Percentiles rank a stretch among this genome's conserved stretches.
Evolutionary conservation across 495 filamentous ascomycete species (phyloP).

Genomic region (Penicillium herquei): DNA sequence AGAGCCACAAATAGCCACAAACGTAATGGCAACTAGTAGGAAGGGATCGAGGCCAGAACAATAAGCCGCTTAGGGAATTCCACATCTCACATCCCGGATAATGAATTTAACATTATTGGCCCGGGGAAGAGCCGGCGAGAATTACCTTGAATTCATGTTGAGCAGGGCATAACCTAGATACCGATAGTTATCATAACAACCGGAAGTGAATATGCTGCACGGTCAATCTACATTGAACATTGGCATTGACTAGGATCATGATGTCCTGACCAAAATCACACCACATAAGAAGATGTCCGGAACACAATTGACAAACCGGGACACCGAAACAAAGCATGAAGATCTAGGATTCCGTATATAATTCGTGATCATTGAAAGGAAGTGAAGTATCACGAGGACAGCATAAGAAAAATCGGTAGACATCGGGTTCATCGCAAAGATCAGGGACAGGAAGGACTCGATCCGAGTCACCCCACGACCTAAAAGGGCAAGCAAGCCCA

Average conservation of each 20-base stretch:
- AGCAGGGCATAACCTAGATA: neutral
- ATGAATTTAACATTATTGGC: neutral
- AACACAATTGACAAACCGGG: neutral
- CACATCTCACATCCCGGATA: neutral
- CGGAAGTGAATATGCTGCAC: neutral
- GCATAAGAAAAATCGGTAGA: slow-evolving; percentile 3
- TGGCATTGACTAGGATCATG: too few relatives aligned
- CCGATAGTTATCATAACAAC: neutral
- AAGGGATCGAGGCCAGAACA: too few relatives aligned
- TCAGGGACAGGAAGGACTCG: slow-evolving; percentile 11
- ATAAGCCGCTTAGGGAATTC: neutral
- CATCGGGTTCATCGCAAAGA: neutral
- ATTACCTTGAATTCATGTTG: neutral
- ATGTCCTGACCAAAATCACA: too few relatives aligned
- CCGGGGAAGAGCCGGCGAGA: neutral
- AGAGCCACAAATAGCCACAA: neutral
- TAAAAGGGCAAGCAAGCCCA: slow-evolving; percentile 5
- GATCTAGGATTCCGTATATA: slow-evolving; percentile 2
- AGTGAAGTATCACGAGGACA: slow-evolving; percentile 5
- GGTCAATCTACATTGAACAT: too few relatives aligned
- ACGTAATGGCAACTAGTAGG: neutral
- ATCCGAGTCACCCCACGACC: slow-evolving; percentile 29
- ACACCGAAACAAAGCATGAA: slow-evolving; percentile 2
- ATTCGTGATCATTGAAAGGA: slow-evolving; percentile 6
- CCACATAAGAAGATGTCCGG: neutral